phyloP scores from a whole-genome alignment of 108 stramenopile species.

The Nannochloropsis salina region DNA sequence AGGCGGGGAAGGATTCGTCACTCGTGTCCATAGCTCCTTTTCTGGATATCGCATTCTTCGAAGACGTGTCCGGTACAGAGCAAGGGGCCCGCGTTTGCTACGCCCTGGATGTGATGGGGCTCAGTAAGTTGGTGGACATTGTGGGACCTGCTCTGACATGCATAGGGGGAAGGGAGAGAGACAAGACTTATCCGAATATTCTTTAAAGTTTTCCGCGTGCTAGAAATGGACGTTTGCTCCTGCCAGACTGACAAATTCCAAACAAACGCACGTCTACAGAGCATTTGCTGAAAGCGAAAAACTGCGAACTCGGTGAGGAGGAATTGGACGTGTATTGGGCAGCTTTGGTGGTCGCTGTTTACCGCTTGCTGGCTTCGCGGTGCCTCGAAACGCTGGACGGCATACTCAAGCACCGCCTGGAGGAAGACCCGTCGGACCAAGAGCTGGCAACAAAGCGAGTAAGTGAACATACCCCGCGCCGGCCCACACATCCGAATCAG shows the following conservation, averaged over 20 bases:
- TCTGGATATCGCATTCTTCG: constrained; percentile 17
- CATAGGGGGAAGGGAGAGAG: background rate
- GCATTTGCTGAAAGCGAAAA: background rate
- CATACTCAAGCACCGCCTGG: background rate
- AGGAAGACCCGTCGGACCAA: background rate
- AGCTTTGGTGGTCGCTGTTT: background rate
- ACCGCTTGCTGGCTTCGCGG: background rate
- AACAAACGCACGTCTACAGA: background rate
- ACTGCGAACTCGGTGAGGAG: background rate
- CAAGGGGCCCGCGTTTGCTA: background rate
- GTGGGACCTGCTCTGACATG: background rate
- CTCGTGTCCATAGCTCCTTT: background rate
- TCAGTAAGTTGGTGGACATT: background rate
- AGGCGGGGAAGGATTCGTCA: background rate
- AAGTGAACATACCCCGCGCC: background rate
- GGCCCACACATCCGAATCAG: no score
- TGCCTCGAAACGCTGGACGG: background rate
- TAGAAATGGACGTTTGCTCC: background rate
- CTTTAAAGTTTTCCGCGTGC: background rate
- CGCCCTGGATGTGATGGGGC: background rate
- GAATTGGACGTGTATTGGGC: constrained; percentile 16
- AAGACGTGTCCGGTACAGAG: background rate
- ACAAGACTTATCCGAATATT: background rate
- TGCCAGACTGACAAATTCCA: background rate
- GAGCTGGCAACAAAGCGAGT: constrained; percentile 19